Base-by-base conservation (phyloP, 306 rosid genomes). In the Coriaria nepalensis region DNA sequence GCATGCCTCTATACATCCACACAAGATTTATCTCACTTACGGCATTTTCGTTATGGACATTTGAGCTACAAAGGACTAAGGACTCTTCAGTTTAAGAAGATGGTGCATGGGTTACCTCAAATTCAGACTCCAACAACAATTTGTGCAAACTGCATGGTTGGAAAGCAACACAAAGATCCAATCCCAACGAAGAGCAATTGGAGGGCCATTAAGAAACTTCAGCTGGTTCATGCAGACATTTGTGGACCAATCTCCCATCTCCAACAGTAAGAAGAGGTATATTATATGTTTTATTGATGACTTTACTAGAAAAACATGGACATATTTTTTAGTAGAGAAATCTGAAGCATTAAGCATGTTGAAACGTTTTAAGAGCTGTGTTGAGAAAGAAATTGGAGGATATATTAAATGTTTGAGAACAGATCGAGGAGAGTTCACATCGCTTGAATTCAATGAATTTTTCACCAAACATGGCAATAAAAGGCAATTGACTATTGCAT, bases 181-280 rank as follows among this genome's bases (percentile, higher is more conserved):
- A 44, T 44, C 4, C 29, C 48, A 2, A 12, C 1, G 13, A 2
- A n/a, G 32, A 44, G 48, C 5, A 10, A n/a, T 9, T 44, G 48
- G 48, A 10, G 48, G 2, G 48, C 48, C 4, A 13, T 9, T 9
- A n/a, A 13, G 8, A 44, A 13, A 13, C 8, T 44, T 2, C 20
- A 13, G 2, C 13, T 44, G 2, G 13, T 44, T 2, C 48, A 44
- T 44, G 29, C 29, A 44, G 48, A 44, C 13, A 44, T 44, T 13
- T 44, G 2, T n/a, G 48, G 48, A 0, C 29, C 46, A 8, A 39
- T 53, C 35, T 9, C 46, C 57, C 0, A 13, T 32, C 7, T 53
- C 57, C 8, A 53, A 53, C 32, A 39, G 35, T 13, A 52, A 38
- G 36, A 52, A 52, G 5, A 52, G 45, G 46, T 52, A 52, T 35